phyloP scores from a whole-genome alignment of 192 early-diverging fungal species.

The Jimgerdemannia flammicorona region DNA sequence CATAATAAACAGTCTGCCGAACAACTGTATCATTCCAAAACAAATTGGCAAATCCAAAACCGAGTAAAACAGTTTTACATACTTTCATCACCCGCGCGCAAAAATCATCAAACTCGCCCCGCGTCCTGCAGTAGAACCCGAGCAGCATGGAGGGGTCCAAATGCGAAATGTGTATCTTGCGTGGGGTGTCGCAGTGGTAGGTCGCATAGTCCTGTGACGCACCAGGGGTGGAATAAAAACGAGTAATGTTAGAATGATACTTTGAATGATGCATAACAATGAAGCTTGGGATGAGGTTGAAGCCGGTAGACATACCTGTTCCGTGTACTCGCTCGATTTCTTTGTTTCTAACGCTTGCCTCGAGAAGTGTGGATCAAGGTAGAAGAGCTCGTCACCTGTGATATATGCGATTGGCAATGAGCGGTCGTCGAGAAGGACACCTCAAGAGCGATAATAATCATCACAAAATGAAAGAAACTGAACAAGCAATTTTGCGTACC shows the following conservation, averaged over 20 bases:
- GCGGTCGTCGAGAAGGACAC: background rate
- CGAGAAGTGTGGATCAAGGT: conserved; percentile 90
- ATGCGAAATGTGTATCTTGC: conserved; percentile 67
- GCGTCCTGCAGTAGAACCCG: conserved; percentile 76
- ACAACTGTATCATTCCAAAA: conserved; percentile 23
- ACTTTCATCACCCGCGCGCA: conserved; percentile 47
- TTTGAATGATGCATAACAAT: background rate
- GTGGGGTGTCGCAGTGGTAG: conserved; percentile 78
- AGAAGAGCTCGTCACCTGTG: conserved; percentile 72
- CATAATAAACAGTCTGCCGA: background rate
- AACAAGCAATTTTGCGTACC: conserved; percentile 36
- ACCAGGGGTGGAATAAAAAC: too few relatives aligned
- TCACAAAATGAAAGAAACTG: background rate
- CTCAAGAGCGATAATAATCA: background rate
- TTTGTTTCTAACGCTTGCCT: conserved; percentile 61
- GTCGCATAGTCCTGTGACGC: conserved; percentile 58
- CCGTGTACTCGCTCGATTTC: conserved; percentile 36
- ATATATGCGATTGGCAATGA: background rate
- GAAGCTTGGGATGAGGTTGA: background rate
- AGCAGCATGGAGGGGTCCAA: conserved; percentile 94
- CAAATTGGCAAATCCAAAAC: background rate
- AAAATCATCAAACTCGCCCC: conserved; percentile 57
- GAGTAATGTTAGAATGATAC: background rate
- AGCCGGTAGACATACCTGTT: conserved; percentile 33
- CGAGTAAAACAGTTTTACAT: conserved; percentile 9